Percentiles rank a stretch among this genome's conserved stretches.
These are phyloP conservation scores for Sicyos baderoa DNA, from an alignment of 306 rosid genomes.

Conservation along the genomic window DNA sequence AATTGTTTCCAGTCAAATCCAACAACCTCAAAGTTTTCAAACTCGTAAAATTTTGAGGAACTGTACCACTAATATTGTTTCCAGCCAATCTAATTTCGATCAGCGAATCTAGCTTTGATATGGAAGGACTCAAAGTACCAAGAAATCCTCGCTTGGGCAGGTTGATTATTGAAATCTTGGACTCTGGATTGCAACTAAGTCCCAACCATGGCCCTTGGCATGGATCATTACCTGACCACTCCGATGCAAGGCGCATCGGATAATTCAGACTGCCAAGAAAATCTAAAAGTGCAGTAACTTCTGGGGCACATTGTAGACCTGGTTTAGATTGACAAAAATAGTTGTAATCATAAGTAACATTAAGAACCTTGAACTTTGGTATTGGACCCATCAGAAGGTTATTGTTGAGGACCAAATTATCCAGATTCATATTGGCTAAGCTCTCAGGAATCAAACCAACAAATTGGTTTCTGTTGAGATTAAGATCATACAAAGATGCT, in stretches of 20 bases:
- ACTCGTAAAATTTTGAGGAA: constrained; percentile 42
- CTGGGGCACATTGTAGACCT: constrained; percentile 49
- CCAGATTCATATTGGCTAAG: constrained; percentile 52
- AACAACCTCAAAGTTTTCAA: constrained; percentile 48
- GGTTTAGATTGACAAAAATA: constrained; percentile 52
- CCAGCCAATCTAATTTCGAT: constrained; percentile 47
- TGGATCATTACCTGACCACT: constrained; percentile 72
- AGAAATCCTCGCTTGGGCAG: constrained; percentile 44
- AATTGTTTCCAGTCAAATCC: constrained; percentile 54
- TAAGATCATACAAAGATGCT: constrained; percentile 55
- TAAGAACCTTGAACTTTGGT: constrained; percentile 51
- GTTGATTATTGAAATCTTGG: constrained; percentile 50
- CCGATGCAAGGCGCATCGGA: constrained; percentile 47
- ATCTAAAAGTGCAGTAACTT: constrained; percentile 48
- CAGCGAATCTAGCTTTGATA: constrained; percentile 54
- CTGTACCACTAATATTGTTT: constrained; percentile 41
- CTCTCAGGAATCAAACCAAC: constrained; percentile 54
- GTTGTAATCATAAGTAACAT: constrained; percentile 41
- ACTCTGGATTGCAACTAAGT: constrained; percentile 47
- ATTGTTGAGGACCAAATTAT: constrained; percentile 50
- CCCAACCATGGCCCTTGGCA: constrained; percentile 70
- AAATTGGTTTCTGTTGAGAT: constrained; percentile 57
- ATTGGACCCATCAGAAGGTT: constrained; percentile 67
- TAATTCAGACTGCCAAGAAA: constrained; percentile 48
- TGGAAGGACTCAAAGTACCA: constrained; percentile 68